Percentiles rank a stretch among this genome's conserved stretches.
These are phyloP conservation scores for Alternaria viburni DNA, from an alignment of 2,329 filamentous ascomycete genomes.

Conservation along the genomic window DNA sequence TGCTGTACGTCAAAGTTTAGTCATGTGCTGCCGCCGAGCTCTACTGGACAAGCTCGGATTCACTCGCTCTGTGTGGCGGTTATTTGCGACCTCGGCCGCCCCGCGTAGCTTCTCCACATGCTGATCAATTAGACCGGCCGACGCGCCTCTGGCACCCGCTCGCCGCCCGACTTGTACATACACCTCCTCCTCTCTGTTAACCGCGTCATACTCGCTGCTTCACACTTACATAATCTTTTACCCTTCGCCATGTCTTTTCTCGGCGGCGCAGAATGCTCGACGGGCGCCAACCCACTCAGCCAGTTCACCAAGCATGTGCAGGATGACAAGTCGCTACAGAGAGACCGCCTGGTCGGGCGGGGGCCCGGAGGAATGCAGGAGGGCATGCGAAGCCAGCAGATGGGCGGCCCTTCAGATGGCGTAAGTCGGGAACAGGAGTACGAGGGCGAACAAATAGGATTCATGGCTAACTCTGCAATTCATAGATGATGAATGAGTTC, in stretches of 20 bases:
- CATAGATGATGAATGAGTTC: slow-evolving; percentile 90
- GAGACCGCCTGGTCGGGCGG: slow-evolving; percentile 82
- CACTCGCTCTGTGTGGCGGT: slow-evolving; percentile 9
- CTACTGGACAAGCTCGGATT: background rate
- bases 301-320: slow-evolving; percentile 98
- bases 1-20: background rate
- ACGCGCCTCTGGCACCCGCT: slow-evolving; percentile 6
- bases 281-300: slow-evolving; percentile 91
- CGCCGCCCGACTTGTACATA: slow-evolving; percentile 9
- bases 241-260: slow-evolving; percentile 82
- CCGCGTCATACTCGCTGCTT: slow-evolving; percentile 4
- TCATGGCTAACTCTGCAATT: slow-evolving; percentile 30
- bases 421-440: slow-evolving; percentile 30
- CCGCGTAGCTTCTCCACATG: slow-evolving; percentile 23
- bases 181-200: background rate
- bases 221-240: background rate
- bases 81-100: slow-evolving; percentile 24
- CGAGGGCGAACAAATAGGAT: background rate
- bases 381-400: slow-evolving; percentile 75
- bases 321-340: slow-evolving; percentile 92
- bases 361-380: slow-evolving; percentile 74
- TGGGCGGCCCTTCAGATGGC: slow-evolving; percentile 72
- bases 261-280: slow-evolving; percentile 94
- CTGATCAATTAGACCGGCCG: slow-evolving; percentile 26
- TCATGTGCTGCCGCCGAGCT: background rate